Evolutionary conservation across 2,329 filamentous ascomycete species (phyloP).

Genomic region (Paraphoma chrysanthemicola): DNA sequence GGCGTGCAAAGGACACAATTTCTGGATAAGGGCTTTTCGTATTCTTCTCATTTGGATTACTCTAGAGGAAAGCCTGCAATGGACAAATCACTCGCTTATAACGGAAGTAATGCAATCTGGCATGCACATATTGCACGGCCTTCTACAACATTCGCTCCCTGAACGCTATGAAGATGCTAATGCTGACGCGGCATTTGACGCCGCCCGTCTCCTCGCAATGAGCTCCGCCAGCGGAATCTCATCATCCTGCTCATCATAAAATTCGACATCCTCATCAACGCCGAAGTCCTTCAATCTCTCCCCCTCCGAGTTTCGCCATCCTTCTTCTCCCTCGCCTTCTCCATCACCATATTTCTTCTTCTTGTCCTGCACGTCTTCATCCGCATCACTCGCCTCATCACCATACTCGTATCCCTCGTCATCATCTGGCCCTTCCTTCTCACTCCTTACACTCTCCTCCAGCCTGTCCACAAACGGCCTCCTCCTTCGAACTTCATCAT

Average conservation of each 20-base stretch:
- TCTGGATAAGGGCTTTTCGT: conserved; percentile 13
- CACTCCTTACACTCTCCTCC: conserved; percentile 24
- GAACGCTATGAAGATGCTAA: neutral
- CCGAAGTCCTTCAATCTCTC: conserved; percentile 78
- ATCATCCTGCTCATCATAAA: conserved; percentile 68
- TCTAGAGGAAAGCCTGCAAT: conserved; percentile 24
- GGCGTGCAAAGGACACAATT: conserved; percentile 10
- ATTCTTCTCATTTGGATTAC: conserved; percentile 20
- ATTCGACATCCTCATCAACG: conserved; percentile 78
- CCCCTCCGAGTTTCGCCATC: conserved; percentile 78
- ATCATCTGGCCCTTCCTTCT: neutral
- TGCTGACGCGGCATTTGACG: conserved; percentile 12
- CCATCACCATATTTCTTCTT: conserved; percentile 20
- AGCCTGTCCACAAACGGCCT: conserved; percentile 53
- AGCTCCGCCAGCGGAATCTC: conserved; percentile 76
- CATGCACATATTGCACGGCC: neutral
- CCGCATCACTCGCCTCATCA: conserved; percentile 25
- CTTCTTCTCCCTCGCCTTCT: conserved; percentile 58
- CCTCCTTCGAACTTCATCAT: conserved; percentile 55
- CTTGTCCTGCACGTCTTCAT: conserved; percentile 22
- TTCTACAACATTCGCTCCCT: neutral
- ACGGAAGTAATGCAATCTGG: neutral
- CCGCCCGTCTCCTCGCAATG: conserved; percentile 48
- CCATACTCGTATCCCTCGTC: conserved; percentile 30
- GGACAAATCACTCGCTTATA: conserved; percentile 15